Evolutionary conservation across 257 asterid species (phyloP).

Genomic region (Solanum arcanum): DNA sequence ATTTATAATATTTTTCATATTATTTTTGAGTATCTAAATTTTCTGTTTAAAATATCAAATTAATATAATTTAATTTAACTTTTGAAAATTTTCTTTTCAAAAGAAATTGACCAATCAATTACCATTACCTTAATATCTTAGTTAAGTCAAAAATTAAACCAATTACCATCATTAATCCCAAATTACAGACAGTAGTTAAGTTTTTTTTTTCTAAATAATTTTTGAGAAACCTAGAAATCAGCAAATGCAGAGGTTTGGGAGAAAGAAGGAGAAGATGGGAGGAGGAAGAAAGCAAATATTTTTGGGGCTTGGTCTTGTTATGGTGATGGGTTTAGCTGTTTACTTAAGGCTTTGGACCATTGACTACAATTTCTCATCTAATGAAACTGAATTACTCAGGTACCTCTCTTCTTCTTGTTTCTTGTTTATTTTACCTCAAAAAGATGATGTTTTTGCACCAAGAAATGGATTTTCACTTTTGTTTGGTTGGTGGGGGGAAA

Average conservation of each 20-base stretch:
- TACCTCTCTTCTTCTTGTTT: slow-evolving; percentile 3
- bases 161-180: background rate
- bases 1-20: too few relatives aligned
- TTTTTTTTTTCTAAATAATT: background rate
- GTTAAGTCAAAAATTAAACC: background rate
- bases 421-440: background rate
- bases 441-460: background rate
- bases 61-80: too few relatives aligned
- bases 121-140: background rate
- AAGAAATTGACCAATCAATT: background rate
- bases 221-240: background rate
- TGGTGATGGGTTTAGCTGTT: slow-evolving; percentile 56
- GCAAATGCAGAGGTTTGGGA: background rate
- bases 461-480: background rate
- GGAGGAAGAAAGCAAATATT: slow-evolving; percentile 35
- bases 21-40: too few relatives aligned
- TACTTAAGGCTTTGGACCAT: slow-evolving; percentile 74
- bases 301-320: slow-evolving; percentile 35
- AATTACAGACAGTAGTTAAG: background rate
- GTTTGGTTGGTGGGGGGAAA: background rate
- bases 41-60: too few relatives aligned
- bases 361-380: slow-evolving; percentile 46
- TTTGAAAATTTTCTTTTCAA: too few relatives aligned
- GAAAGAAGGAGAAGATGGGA: slow-evolving; percentile 27
- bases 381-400: slow-evolving; percentile 60